Evolutionary conservation across 345 rosid species (phyloP).

Genomic region (Ricinus communis): DNA sequence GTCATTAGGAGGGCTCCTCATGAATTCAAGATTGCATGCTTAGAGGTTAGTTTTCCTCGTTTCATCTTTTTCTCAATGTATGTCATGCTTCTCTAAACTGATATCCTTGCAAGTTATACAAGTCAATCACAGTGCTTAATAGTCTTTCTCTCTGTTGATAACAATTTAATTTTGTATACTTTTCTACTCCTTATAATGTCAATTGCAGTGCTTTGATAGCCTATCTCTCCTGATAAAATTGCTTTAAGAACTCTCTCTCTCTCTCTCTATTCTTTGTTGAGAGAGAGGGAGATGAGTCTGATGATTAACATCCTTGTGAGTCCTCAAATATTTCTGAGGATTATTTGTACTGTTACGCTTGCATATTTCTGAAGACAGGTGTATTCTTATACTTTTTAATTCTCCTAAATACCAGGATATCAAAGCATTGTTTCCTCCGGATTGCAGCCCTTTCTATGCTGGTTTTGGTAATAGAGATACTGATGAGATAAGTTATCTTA

Average conservation of each 20-base stretch:
- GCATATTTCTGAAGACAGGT: neutral
- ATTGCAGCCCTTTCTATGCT: constrained; percentile 93
- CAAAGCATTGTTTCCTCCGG: constrained; percentile 79
- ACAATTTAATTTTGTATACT: no score
- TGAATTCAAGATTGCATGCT: constrained; percentile 98
- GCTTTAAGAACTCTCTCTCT: neutral
- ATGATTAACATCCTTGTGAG: neutral
- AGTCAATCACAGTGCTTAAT: neutral
- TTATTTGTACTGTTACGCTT: neutral
- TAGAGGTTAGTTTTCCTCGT: constrained; percentile 64
- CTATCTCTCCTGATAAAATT: neutral
- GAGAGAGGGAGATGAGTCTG: neutral
- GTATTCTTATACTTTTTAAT: neutral
- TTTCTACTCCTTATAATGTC: no score
- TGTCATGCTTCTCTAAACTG: neutral
- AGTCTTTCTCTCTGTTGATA: no score
- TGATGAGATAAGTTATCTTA: constrained; percentile 94
- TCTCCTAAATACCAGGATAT: constrained; percentile 58
- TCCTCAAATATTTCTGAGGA: neutral
- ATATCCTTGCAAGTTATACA: neutral
- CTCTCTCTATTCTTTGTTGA: neutral
- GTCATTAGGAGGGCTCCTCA: constrained; percentile 98
- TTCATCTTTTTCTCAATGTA: neutral
- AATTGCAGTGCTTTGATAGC: neutral
- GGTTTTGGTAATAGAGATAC: constrained; percentile 98